Percentiles rank a stretch among this genome's conserved stretches.
These are phyloP conservation scores for Raphanus sativus DNA, from an alignment of 345 rosid species.

Conservation along the genomic window DNA sequence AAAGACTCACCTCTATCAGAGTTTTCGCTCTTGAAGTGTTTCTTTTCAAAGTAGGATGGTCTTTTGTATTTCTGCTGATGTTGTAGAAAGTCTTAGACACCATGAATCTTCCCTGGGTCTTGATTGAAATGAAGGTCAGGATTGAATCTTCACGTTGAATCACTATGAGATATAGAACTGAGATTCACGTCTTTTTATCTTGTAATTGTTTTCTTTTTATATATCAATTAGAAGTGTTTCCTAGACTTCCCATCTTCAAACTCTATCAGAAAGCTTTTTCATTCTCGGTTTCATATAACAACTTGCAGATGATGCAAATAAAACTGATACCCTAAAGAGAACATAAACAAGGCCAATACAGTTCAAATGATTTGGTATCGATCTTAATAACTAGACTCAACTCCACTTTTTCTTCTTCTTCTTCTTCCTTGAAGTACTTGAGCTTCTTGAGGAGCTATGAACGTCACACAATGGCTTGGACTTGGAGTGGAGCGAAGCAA, in stretches of 20 bases:
- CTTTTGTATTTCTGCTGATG: background rate
- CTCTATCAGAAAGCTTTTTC: background rate
- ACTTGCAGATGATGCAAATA: constrained; percentile 1
- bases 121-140: background rate
- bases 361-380: background rate
- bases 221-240: background rate
- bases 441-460: constrained; percentile 38
- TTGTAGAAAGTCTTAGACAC: background rate
- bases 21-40: background rate
- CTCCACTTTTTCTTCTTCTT: background rate
- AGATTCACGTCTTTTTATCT: background rate
- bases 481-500: constrained; percentile 52
- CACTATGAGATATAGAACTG: background rate
- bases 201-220: background rate
- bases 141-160: background rate
- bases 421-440: constrained; percentile 32
- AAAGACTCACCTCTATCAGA: background rate
- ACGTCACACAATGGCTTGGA: constrained; percentile 5
- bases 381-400: background rate
- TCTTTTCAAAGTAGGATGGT: background rate
- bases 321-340: background rate
- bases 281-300: constrained; percentile 1
- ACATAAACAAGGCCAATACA: background rate
- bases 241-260: background rate
- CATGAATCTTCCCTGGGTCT: background rate